These are phyloP conservation scores for Aspergillus neotritici DNA, from an alignment of 2,329 filamentous ascomycete species.

Conservation along the genomic window DNA sequence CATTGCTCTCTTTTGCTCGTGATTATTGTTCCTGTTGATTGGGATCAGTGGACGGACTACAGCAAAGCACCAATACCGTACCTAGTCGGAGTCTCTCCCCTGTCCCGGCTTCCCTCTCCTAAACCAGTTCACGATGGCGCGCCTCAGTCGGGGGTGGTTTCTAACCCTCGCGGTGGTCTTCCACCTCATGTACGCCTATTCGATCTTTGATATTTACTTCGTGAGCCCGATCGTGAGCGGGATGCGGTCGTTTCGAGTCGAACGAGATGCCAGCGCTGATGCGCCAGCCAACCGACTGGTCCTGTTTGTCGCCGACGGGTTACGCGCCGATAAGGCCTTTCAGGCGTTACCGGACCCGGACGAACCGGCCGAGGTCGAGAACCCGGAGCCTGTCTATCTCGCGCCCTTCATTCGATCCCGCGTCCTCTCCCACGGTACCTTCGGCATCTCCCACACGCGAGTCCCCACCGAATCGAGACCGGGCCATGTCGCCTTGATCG, in stretches of 20 bases:
- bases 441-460: slow-evolving; percentile 93
- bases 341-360: slow-evolving; percentile 79
- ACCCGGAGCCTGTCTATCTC: slow-evolving; percentile 61
- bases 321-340: slow-evolving; percentile 96
- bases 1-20: no score
- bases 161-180: slow-evolving; percentile 84
- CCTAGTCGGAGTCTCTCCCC: no score
- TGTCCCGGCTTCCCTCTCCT: no score
- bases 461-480: slow-evolving; percentile 95
- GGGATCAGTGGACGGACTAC: no score
- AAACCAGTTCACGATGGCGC: slow-evolving; percentile 35
- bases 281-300: slow-evolving; percentile 86
- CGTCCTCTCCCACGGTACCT: slow-evolving; percentile 83
- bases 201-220: slow-evolving; percentile 98
- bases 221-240: slow-evolving; percentile 95
- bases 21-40: no score
- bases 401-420: slow-evolving; percentile 87
- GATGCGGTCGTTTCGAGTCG: slow-evolving; percentile 75
- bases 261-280: slow-evolving; percentile 54
- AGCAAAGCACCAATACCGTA: no score
- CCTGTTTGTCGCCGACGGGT: slow-evolving; percentile 92
- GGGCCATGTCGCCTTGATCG: slow-evolving; percentile 93
- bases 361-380: slow-evolving; percentile 18
- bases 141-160: slow-evolving; percentile 70
- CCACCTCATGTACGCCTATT: slow-evolving; percentile 87